Evolutionary conservation across 352 stramenopile species (phyloP), one percentile per base, ranked within the genome.

Genomic region (Aphanomyces invadans): DNA sequence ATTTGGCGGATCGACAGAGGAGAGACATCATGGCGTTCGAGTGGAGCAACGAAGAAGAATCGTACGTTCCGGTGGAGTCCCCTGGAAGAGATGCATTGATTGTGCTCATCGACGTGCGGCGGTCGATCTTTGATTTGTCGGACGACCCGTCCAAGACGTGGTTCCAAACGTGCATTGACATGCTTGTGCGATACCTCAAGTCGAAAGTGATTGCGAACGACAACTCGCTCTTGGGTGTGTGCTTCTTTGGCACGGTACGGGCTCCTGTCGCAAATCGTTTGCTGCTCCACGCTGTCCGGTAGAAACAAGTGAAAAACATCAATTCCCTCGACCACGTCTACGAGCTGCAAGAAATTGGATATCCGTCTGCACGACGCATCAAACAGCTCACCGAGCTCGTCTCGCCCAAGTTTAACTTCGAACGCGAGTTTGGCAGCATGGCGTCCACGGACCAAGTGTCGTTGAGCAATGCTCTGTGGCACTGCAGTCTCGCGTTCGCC

Each of bases 381-480:
- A 90, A 90, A 45, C 75, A 90, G 36, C 71, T 93, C 7, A 80
- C 89, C 57, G 74, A 75, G 28, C 54, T 92, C 10, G 31, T 87
- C n/a, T 70, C 76, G 2, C 51, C 53, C 25, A 74, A 76, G 19
- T 56, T 68, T 29, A 72, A 88, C 31, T 71, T 86, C 1, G 70
- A 76, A 42, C 57, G 51, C 28, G 74, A 76, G 31, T 83, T 80
- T 60, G 60, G 82, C 51, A 76, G 76, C 36, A 90, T 93, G 77
- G 56, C 72, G 2, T 86, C 84, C 54, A 73, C 54, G 11, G 82
- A 90, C 1, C 72, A 70, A 19, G 62, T 93, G 5, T 76, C 80
- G 1, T 82, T 93, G 68, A 93, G 84, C 72, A 93, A 93, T 31
- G 81, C 81, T 33, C 69, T 93, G 32, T 93, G 84, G 84, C 82